Base-by-base conservation (phyloP, 2,329 filamentous ascomycete species). In the Claviceps africana region DNA sequence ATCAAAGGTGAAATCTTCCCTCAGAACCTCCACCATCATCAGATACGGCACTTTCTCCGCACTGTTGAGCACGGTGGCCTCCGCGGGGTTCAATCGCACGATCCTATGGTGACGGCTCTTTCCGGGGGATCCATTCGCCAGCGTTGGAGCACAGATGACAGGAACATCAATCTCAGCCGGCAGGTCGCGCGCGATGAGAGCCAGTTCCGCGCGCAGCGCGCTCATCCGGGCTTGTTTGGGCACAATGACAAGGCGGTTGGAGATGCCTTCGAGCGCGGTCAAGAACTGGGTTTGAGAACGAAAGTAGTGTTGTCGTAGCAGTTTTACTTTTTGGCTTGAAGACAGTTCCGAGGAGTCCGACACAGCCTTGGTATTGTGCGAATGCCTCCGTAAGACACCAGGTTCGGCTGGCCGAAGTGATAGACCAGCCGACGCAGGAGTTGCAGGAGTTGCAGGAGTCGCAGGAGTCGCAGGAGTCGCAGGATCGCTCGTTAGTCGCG, bases 31-130 rank as follows among this genome's bases (percentile, higher is more conserved):
- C 2, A 91, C 80, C 86, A 93, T 90, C 30, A 93, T 74, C 48
- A 93, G 68, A 66, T 89, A 93, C 1, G 87, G 87, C 45, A 93
- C 87, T 63, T 89, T 86, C 65, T 93, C 86, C 4, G 87, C 87
- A 64, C 87, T 93, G 66, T 93, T 93, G 50, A 93, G 70, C 51
- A 90, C 88, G 0, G 87, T 91, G 6, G 87, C 83, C 66, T 93
- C 87, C 1, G 86, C 85, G 7, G 87, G 88, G 61, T 90, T 93
- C 48, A 93, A 74, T 39, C 87, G 79, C 46, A 93, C 86, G 54
- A 93, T 88, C 37, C 87, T 81, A 62, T 93, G 87, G 64, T 93
- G 88, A 51, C 79, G 79, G 61, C 86, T 90, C 62, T 81, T 82
- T 28, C 83, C 79, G 2, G 86, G 80, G n/a, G 80, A 77, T 22